Evolutionary conservation across 345 rosid species (phyloP), one percentile per base, ranked within the genome.

Genomic region (Nephelium lappaceum): DNA sequence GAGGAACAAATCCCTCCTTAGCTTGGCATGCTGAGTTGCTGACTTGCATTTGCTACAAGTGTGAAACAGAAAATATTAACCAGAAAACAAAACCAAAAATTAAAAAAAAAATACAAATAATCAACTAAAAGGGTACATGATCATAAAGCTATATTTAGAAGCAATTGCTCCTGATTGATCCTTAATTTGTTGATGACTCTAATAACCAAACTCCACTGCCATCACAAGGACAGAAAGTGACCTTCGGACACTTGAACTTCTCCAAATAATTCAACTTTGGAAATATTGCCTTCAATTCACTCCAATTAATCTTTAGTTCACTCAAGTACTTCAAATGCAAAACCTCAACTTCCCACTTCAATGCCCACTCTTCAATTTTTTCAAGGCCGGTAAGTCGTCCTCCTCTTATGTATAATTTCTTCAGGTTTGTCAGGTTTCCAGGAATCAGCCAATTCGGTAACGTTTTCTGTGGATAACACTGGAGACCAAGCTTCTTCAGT

Each of bases 161-260:
- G 11, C 64, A 7, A 21, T 60, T 60, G 12, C 64, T 23, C 11
- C 7, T 10, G 64, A 60, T 23, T 7, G 11, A 18, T 57, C 4
- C 21, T 49, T 49, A 49, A 49, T 49, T 8, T 21, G 23, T 19
- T 18, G 21, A 57, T 15, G 70, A 16, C n/a, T 77, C 42, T 75
- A 42, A 74, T 75, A 42, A 74, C 88, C 89, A 84, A 6, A 81
- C 75, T 78, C 88, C 87, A 53, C 8, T 64, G 2, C 72, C 85
- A 39, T 85, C 84, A 60, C 81, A 80, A 11, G 91, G 88, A 74
- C 79, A 85, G 78, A 80, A 64, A 57, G 83, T 62, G 75, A 85
- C 77, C 15, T 74, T 75, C 0, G 82, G 88, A 61, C 90, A 83
- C 47, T 73, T 67, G 24, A 79, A 75, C 18, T 75, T 88, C 80